A percentile compares a stretch with the other conserved stretches of the same genome.
Evolutionary conservation across 1,139 yeast genomes (phyloP).

Genomic region (Suhomyces ambrosiae): DNA sequence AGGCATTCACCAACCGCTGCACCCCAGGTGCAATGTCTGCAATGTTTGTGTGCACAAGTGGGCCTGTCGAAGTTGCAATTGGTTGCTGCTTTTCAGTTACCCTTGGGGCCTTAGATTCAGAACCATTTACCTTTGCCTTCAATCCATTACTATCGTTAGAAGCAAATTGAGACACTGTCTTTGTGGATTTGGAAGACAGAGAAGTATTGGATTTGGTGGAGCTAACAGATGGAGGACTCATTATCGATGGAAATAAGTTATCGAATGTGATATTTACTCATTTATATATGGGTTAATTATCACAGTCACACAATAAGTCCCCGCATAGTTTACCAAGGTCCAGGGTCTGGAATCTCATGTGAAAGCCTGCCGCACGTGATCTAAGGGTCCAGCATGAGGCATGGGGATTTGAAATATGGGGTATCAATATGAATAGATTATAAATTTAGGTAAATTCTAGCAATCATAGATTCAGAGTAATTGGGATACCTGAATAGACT

Average conservation of each 20-base stretch:
- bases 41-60: conserved; percentile 45
- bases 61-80: conserved; percentile 2
- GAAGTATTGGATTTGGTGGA: conserved; percentile 2
- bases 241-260: not conserved
- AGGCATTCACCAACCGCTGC: conserved; percentile 41
- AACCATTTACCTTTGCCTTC: not conserved
- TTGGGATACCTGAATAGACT: too few relatives aligned
- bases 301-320: not conserved
- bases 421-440: too few relatives aligned
- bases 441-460: too few relatives aligned
- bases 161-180: not conserved
- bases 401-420: too few relatives aligned
- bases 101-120: not conserved
- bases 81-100: not conserved
- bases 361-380: not conserved
- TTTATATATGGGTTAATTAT: not conserved
- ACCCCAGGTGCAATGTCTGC: conserved; percentile 54
- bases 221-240: conserved; percentile 8
- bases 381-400: not conserved
- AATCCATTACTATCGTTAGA: not conserved
- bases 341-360: too few relatives aligned
- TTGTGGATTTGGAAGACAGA: not conserved
- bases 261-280: not conserved
- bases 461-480: too few relatives aligned
- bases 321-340: not conserved